Percentiles rank a stretch among this genome's conserved stretches.
phyloP scores from a whole-genome alignment of 257 asterid genomes.

The Solanum lycopersicoides region DNA sequence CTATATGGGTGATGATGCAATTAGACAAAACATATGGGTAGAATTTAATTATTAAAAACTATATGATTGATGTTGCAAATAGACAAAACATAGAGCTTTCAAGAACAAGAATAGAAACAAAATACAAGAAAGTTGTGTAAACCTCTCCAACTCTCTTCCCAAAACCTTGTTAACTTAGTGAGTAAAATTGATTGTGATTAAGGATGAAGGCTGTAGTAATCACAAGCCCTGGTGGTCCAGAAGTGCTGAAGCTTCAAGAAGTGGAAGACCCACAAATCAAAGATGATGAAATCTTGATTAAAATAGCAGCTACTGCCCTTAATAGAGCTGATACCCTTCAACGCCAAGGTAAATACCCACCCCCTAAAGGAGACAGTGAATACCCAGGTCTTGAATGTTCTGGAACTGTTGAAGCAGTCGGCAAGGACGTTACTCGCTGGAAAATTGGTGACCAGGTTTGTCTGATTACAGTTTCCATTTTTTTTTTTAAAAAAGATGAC shows the following conservation, averaged over 20 bases:
- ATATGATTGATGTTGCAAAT: neutral
- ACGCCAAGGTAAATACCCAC: slow-evolving; percentile 64
- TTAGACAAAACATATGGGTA: neutral
- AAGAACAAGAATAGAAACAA: neutral
- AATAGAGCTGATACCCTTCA: slow-evolving; percentile 85
- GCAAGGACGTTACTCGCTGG: slow-evolving; percentile 61
- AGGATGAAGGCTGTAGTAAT: slow-evolving; percentile 87
- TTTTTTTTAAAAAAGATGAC: neutral
- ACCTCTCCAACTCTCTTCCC: neutral
- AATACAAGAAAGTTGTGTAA: neutral
- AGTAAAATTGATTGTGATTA: neutral
- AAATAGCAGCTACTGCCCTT: slow-evolving; percentile 69
- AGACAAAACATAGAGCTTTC: neutral
- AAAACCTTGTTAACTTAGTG: neutral
- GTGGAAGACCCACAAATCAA: slow-evolving; percentile 60
- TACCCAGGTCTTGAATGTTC: slow-evolving; percentile 96
- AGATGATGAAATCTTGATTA: slow-evolving; percentile 68
- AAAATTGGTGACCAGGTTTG: slow-evolving; percentile 83
- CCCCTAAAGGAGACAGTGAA: slow-evolving; percentile 62
- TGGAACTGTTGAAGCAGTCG: slow-evolving; percentile 72
- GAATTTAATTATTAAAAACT: neutral
- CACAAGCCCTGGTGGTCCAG: slow-evolving; percentile 66
- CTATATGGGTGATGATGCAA: neutral
- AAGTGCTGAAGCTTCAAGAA: slow-evolving; percentile 53
- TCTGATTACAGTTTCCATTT: neutral